Percentiles rank a stretch among this genome's conserved stretches.
phyloP scores from a whole-genome alignment of 2,329 filamentous ascomycete genomes.

The Tolypocladium paradoxum region DNA sequence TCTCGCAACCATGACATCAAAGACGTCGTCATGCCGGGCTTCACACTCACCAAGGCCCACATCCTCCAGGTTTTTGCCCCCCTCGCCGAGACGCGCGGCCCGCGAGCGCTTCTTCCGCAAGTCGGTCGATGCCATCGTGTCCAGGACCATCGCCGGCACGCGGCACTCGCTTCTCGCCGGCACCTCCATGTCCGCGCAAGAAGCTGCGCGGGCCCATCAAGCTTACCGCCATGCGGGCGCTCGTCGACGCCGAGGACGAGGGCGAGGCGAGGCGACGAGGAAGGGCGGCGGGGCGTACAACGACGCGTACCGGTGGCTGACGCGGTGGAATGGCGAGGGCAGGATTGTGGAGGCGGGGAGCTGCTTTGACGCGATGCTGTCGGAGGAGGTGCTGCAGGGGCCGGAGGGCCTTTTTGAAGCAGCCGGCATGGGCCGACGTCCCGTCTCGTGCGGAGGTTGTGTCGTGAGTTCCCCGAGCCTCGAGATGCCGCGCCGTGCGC shows the following conservation, averaged over 20 bases:
- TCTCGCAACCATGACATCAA: not conserved
- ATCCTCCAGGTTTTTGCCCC: conserved; percentile 9
- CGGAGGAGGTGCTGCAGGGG: conserved; percentile 8
- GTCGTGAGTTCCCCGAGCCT: no score
- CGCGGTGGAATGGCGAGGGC: conserved; percentile 11
- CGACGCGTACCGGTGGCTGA: conserved; percentile 14
- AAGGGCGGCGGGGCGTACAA: conserved; percentile 10
- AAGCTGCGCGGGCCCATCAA: conserved; percentile 11
- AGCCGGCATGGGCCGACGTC: no score
- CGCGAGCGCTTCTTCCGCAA: conserved; percentile 10
- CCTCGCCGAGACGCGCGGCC: conserved; percentile 7
- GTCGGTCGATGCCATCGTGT: conserved; percentile 8
- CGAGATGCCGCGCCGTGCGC: no score
- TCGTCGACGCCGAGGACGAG: conserved; percentile 10
- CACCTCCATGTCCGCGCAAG: no score
- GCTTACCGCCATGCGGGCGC: conserved; percentile 9
- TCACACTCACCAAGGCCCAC: conserved; percentile 11
- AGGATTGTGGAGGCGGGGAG: conserved; percentile 13
- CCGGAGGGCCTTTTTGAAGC: no score
- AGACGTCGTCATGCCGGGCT: conserved; percentile 5
- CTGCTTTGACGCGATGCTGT: conserved; percentile 12
- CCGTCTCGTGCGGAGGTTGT: no score
- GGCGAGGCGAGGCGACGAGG: conserved; percentile 11
- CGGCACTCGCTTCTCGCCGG: conserved; percentile 7
- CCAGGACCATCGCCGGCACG: conserved; percentile 14